A percentile compares a stretch with the other conserved stretches of the same genome.
These are phyloP conservation scores for Hericium alpestre DNA, from an alignment of 768 basidiomycete genomes.

Conservation along the genomic window DNA sequence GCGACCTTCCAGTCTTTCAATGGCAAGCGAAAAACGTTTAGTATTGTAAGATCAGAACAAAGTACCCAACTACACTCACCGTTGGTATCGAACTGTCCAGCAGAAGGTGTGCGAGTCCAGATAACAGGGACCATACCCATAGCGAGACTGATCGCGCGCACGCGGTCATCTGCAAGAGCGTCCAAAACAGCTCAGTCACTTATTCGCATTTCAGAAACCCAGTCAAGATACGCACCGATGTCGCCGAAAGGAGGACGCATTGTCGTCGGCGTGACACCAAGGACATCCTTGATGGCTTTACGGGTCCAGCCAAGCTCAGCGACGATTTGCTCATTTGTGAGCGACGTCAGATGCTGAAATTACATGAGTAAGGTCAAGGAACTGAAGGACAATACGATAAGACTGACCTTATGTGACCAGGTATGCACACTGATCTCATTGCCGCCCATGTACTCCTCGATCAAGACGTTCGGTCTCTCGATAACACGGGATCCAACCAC, in stretches of 20 bases:
- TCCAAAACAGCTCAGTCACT: not conserved
- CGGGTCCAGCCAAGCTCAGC: slow-evolving; percentile 92
- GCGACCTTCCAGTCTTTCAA: slow-evolving; percentile 76
- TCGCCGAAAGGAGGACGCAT: slow-evolving; percentile 82
- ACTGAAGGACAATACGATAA: slow-evolving; percentile 5
- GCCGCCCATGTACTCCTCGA: slow-evolving; percentile 71
- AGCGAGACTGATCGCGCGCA: slow-evolving; percentile 78
- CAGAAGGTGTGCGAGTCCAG: slow-evolving; percentile 62
- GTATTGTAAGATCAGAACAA: not conserved
- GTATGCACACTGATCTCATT: slow-evolving; percentile 82
- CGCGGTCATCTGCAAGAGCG: slow-evolving; percentile 62
- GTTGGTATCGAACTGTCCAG: slow-evolving; percentile 59
- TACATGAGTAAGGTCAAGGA: slow-evolving; percentile 17
- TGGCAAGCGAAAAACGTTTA: not conserved
- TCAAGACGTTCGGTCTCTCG: slow-evolving; percentile 61
- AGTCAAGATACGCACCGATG: slow-evolving; percentile 35
- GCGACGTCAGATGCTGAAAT: slow-evolving; percentile 46
- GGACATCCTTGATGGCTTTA: slow-evolving; percentile 65
- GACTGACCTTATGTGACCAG: slow-evolving; percentile 70
- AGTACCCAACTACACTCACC: slow-evolving; percentile 28
- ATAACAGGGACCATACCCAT: slow-evolving; percentile 90
- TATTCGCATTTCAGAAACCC: too few relatives aligned
- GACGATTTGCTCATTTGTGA: slow-evolving; percentile 77
- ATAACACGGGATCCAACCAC: slow-evolving; percentile 79
- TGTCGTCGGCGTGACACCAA: slow-evolving; percentile 67